Percentiles rank a stretch among this genome's conserved stretches.
These are phyloP conservation scores for Pisolithus microcarpus DNA, from an alignment of 768 basidiomycete species.

Conservation along the genomic window DNA sequence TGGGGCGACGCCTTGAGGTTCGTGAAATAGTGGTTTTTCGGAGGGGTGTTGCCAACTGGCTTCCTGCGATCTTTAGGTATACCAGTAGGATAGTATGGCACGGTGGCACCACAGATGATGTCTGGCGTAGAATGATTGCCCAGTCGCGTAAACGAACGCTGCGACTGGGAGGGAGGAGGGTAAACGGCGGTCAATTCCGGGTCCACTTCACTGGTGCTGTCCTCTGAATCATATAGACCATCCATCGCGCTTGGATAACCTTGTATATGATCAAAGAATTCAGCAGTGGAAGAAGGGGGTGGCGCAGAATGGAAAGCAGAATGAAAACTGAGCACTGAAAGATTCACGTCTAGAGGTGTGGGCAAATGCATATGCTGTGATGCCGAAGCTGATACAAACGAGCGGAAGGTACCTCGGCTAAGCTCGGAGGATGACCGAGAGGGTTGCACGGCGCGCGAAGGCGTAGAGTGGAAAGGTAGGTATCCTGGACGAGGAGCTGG, in stretches of 20 bases:
- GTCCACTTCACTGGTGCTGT: constrained; percentile 34
- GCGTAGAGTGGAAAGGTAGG: constrained; percentile 13
- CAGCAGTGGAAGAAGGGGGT: constrained; percentile 55
- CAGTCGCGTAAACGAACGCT: constrained; percentile 49
- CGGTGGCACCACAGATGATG: constrained; percentile 36
- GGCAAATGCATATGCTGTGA: constrained; percentile 10
- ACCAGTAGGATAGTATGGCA: constrained; percentile 28
- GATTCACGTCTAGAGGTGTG: constrained; percentile 34
- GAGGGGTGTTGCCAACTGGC: constrained; percentile 49
- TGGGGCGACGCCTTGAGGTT: constrained; percentile 33
- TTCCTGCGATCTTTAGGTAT: constrained; percentile 33
- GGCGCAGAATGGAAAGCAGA: constrained; percentile 54
- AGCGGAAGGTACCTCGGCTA: constrained; percentile 23
- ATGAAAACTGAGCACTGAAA: constrained; percentile 38
- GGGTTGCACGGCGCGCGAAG: constrained; percentile 13
- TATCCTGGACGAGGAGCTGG: constrained; percentile 37
- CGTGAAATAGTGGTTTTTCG: constrained; percentile 39
- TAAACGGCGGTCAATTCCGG: constrained; percentile 28
- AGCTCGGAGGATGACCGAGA: constrained; percentile 19
- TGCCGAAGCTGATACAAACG: constrained; percentile 24
- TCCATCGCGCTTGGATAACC: constrained; percentile 66
- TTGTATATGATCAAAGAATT: constrained; percentile 73
- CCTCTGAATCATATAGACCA: constrained; percentile 57
- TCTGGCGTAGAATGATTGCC: constrained; percentile 70
- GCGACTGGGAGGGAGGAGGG: constrained; percentile 21